Conservation (phyloP, 352 stramenopile species). For the Peronospora belbahrii region DNA sequence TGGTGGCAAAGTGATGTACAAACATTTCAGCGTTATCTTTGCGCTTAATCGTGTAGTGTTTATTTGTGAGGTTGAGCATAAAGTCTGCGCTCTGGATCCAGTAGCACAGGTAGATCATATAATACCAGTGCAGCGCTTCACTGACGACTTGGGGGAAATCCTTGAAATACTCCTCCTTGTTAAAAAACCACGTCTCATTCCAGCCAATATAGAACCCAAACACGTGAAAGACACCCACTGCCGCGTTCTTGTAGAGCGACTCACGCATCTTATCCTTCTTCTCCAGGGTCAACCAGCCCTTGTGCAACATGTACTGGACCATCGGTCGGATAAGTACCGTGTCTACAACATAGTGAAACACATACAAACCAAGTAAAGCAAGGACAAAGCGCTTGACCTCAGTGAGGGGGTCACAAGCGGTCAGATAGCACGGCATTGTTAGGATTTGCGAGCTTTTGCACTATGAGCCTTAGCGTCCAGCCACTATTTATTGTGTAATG, state of each 20-base stretch:
- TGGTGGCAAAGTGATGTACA: constrained; percentile 68
- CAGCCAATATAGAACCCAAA: constrained; percentile 54
- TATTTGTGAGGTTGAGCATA: constrained; percentile 77
- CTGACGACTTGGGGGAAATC: constrained; percentile 39
- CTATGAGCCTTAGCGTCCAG: constrained; percentile 3
- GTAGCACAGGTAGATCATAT: constrained; percentile 80
- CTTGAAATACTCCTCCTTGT: constrained; percentile 58
- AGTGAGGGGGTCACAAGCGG: constrained; percentile 40
- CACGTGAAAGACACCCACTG: constrained; percentile 52
- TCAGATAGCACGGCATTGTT: constrained; percentile 66
- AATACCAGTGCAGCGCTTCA: constrained; percentile 70
- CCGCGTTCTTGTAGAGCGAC: constrained; percentile 76
- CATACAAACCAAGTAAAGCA: constrained; percentile 47
- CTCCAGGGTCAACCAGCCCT: constrained; percentile 37
- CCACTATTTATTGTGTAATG: background rate
- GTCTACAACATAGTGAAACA: constrained; percentile 68
- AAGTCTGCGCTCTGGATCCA: constrained; percentile 82
- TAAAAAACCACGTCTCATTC: constrained; percentile 67
- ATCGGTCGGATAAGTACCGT: constrained; percentile 48
- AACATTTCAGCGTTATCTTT: constrained; percentile 82
- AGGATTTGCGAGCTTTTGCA: constrained; percentile 1
- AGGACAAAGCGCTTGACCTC: constrained; percentile 58
- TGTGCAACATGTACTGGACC: constrained; percentile 34
- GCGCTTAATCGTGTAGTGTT: constrained; percentile 75
- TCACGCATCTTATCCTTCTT: constrained; percentile 81